Base-by-base conservation (phyloP, 2,329 filamentous ascomycete species). In the Ophiostoma pallidulum region DNA sequence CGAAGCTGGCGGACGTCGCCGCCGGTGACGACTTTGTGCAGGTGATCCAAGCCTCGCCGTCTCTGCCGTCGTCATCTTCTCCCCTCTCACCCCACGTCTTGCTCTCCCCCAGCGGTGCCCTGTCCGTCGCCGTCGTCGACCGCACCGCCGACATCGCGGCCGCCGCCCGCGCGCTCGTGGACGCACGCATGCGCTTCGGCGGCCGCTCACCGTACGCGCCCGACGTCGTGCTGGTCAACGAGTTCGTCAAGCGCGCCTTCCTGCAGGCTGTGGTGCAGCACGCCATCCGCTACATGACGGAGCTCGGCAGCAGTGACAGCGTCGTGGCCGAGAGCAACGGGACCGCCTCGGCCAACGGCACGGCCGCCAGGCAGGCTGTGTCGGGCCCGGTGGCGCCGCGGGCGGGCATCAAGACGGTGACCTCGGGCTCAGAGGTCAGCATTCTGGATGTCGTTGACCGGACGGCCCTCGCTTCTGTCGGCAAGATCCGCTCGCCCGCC, bases 181-280 rank as follows among this genome's bases (percentile, higher is more conserved):
- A 63, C 0, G 75, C 78, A 1, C 66, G 77, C 2, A 75, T 81
- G 54, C 62, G 63, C 13, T 75, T 79, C 26, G 65, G 72, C 2
- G 78, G 78, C 3, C 65, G 61, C 2, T 81, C 78, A 1, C 69
- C 77, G 0, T 82, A 82, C 56, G 73, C 77, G 0, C 80, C 80
- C 0, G 78, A 83, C 55, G 26, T 81, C 0, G 73, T 83, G 0
- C 61, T 82, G 0, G 78, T 84, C n/a, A 80, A 83, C 51, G 79
- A 83, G 52, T 83, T 73, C 50, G 65, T 70, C 4, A 74, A 75
- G 62, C 67, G 72, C 47, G 65, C 68, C 0, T 80, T 82, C 53
- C 58, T 77, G 0, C 66, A 72, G 40, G 70, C 72, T 0, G 66
- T 71, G 4, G 59, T 71, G 13, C 62, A 64, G 32, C 65, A 70